phyloP scores from a whole-genome alignment of 2,329 filamentous ascomycete genomes.

The Diplodia sapinea region DNA sequence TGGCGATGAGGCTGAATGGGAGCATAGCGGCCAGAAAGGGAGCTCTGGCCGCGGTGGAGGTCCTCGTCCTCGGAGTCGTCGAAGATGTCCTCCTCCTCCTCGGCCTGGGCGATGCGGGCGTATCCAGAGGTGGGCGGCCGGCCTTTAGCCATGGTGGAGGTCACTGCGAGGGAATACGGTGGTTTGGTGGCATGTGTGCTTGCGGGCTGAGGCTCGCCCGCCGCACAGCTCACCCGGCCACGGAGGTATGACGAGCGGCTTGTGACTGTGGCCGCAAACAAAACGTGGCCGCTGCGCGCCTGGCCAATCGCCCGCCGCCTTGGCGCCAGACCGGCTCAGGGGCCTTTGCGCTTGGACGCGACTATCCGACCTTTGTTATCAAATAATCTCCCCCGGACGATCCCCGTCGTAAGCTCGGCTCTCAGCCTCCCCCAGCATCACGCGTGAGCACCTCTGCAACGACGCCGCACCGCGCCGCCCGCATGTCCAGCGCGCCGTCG shows the following conservation, averaged over 20 bases:
- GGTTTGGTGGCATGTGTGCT: constrained; percentile 18
- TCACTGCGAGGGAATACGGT: constrained; percentile 12
- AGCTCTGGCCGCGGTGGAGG: constrained; percentile 40
- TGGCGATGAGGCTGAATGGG: constrained; percentile 54
- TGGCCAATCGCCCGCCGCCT: constrained; percentile 24
- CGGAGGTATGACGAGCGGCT: constrained; percentile 29
- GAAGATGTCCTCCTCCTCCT: constrained; percentile 53
- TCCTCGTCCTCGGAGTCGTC: constrained; percentile 47
- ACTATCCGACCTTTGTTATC: constrained; percentile 6
- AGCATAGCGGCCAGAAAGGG: constrained; percentile 52
- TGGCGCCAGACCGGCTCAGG: background rate
- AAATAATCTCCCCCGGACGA: constrained; percentile 22
- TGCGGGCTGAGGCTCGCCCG: constrained; percentile 21
- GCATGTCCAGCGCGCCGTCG: background rate
- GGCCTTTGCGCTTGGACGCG: background rate
- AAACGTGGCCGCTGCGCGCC: constrained; percentile 13
- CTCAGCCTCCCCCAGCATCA: background rate
- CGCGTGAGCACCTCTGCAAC: constrained; percentile 1
- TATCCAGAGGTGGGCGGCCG: constrained; percentile 56
- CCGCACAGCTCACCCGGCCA: constrained; percentile 9
- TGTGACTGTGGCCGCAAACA: background rate
- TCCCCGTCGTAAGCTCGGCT: constrained; percentile 13
- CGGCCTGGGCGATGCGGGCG: constrained; percentile 59
- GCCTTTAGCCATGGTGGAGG: constrained; percentile 41
- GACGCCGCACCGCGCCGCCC: constrained; percentile 1